Percentiles rank a stretch among this genome's conserved stretches.
These are phyloP conservation scores for Danielia reshetovae DNA, from an alignment of 805 yeast species.

Conservation along the genomic window DNA sequence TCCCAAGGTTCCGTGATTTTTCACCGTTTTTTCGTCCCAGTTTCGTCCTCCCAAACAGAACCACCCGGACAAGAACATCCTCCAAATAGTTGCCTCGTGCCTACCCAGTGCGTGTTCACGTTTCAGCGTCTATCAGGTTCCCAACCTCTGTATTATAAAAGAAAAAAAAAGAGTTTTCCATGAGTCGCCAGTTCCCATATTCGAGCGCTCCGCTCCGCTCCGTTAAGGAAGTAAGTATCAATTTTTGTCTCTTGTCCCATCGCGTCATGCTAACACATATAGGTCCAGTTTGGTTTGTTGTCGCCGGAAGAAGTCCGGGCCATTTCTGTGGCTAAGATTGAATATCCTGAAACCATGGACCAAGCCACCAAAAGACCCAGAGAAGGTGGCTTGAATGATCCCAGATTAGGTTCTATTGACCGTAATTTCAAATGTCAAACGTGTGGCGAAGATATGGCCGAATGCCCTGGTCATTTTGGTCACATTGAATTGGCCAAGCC, in stretches of 20 bases:
- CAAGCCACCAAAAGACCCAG: conserved; percentile 92
- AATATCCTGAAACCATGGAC: conserved; percentile 99
- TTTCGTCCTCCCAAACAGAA: conserved; percentile 3
- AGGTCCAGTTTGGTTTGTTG: conserved; percentile 93
- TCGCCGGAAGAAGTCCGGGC: conserved; percentile 97
- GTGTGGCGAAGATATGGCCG: conserved; percentile 98
- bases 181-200: conserved; percentile 69
- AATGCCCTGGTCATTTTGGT: conserved; percentile 99
- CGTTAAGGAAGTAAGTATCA: conserved; percentile 76
- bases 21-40: conserved; percentile 1
- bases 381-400: conserved; percentile 96
- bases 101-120: too few species aligned
- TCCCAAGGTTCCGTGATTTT: conserved; percentile 1
- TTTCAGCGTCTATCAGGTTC: too few species aligned
- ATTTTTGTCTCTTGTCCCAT: conserved; percentile 1
- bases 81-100: too few species aligned
- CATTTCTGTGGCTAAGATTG: conserved; percentile 95
- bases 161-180: conserved; percentile 13
- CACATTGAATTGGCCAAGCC: conserved; percentile 98
- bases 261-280: conserved; percentile 16
- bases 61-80: too few species aligned
- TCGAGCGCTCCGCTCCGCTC: conserved; percentile 98
- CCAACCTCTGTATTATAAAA: conserved; percentile 1
- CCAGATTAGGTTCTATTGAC: conserved; percentile 94
- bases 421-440: conserved; percentile 98